Conservation (phyloP, 140 eudicot genomes). For the Erigeron philadelphicus region DNA sequence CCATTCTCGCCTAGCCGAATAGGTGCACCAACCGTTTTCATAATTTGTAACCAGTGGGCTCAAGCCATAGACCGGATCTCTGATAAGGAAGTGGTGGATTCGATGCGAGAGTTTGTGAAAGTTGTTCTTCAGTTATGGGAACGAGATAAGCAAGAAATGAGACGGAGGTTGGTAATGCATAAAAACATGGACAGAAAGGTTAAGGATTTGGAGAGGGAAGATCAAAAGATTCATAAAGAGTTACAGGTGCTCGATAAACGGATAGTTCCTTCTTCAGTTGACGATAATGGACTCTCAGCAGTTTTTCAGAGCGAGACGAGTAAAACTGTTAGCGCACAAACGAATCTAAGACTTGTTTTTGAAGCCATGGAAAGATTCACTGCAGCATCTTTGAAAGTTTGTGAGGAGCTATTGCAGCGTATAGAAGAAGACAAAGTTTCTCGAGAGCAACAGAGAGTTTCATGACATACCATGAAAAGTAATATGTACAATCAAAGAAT, state of each 20-base stretch:
- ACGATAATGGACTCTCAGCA: slow-evolving; percentile 39
- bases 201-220: slow-evolving; percentile 77
- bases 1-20: slow-evolving; percentile 93
- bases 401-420: slow-evolving; percentile 73
- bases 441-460: slow-evolving; percentile 30
- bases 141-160: slow-evolving; percentile 69
- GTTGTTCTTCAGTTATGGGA: slow-evolving; percentile 80
- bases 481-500: not conserved
- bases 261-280: slow-evolving; percentile 47
- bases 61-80: slow-evolving; percentile 73
- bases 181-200: slow-evolving; percentile 69
- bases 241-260: slow-evolving; percentile 82
- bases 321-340: slow-evolving; percentile 63
- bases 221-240: slow-evolving; percentile 79
- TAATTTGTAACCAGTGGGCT: slow-evolving; percentile 87
- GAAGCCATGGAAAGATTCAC: slow-evolving; percentile 86
- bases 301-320: slow-evolving; percentile 87
- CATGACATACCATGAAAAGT: slow-evolving; percentile 9
- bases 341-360: slow-evolving; percentile 60
- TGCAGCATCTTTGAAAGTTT: slow-evolving; percentile 57
- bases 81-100: slow-evolving; percentile 74
- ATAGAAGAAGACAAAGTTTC: slow-evolving; percentile 60
- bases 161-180: slow-evolving; percentile 48
- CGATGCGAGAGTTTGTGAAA: slow-evolving; percentile 62
- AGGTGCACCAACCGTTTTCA: slow-evolving; percentile 89